Evolutionary conservation across 495 filamentous ascomycete species (phyloP), one percentile per base, ranked within the genome.

Genomic region (Aspergillus asperescens): DNA sequence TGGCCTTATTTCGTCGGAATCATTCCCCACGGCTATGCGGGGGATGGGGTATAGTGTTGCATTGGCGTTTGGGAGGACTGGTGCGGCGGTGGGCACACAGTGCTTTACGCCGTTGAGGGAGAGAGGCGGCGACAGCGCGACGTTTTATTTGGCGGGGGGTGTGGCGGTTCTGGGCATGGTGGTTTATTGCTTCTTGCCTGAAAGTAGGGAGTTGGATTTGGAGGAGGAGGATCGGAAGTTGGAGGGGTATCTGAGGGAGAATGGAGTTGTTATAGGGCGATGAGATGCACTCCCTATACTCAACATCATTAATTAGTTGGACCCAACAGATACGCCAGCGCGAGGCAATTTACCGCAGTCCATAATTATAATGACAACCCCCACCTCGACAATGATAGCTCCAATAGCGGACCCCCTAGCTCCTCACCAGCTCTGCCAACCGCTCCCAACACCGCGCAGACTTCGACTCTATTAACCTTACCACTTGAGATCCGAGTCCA

Each of bases 201-300:
- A 69, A 43, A 69, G 62, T 48, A 56, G 66, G 13, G 42, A 64
- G 19, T 27, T 67, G 22, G 46, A 70, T 54, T 42, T 70, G 18
- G 67, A 63, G 25, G 20, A 63, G 39, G 67, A 70, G 31, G 67
- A 70, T 50, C 53, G 58, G 15, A 22, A 22, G 27, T 37, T 70
- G 35, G 57, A 62, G 45, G 48, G 48, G 27, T 70, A 55, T 12
- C 22, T 70, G 51, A 50, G 52, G 8, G 52, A 63, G 28, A 27
- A 61, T 20, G 77, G 74, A n/a, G 79, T 72, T 37, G 59, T 62
- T 12, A 86, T 81, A n/a, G 32, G 32, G 3, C 16, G 32, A 35
- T 35, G 7, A n/a, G n/a, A n/a, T n/a, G n/a, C n/a, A n/a, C n/a
- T n/a, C n/a, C n/a, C n/a, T n/a, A n/a, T n/a, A n/a, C n/a, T n/a